Evolutionary conservation across 1,284 basidiomycete species (phyloP).

Genomic region (Ustilago trichophora): DNA sequence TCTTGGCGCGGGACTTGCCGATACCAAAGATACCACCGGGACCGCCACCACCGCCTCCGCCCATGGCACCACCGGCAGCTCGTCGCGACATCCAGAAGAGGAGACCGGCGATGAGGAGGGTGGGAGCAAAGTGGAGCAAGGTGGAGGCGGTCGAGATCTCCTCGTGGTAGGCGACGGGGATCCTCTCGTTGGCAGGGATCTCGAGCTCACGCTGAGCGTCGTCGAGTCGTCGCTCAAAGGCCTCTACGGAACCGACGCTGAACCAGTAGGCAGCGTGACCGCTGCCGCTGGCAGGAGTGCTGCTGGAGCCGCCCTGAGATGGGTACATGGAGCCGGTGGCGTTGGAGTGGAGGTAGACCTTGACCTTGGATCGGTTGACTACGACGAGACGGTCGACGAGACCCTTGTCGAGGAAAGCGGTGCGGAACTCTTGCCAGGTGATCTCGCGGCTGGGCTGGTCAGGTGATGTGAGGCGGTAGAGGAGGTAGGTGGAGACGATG

Average conservation of each 20-base stretch:
- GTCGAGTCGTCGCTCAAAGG: slow-evolving; percentile 92
- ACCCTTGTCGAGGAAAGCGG: slow-evolving; percentile 92
- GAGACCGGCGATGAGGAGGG: slow-evolving; percentile 87
- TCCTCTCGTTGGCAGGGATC: slow-evolving; percentile 88
- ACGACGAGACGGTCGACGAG: slow-evolving; percentile 94
- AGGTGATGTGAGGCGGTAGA: slow-evolving; percentile 73
- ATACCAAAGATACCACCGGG: slow-evolving; percentile 95
- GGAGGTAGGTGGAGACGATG: slow-evolving; percentile 74
- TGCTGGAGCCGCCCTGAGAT: slow-evolving; percentile 15
- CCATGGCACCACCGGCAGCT: slow-evolving; percentile 69
- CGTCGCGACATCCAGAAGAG: slow-evolving; percentile 88
- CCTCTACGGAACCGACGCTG: slow-evolving; percentile 96
- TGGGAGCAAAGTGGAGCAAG: slow-evolving; percentile 91
- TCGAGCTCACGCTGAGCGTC: slow-evolving; percentile 91
- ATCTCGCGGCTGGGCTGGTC: slow-evolving; percentile 79
- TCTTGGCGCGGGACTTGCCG: slow-evolving; percentile 91
- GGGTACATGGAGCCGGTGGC: slow-evolving; percentile 75
- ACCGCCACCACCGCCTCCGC: slow-evolving; percentile 68
- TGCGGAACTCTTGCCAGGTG: slow-evolving; percentile 98
- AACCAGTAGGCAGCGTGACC: slow-evolving; percentile 77
- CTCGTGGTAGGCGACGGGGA: slow-evolving; percentile 96
- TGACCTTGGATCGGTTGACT: slow-evolving; percentile 88
- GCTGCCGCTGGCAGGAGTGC: slow-evolving; percentile 22
- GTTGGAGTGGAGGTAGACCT: slow-evolving; percentile 82
- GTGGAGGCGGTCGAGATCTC: slow-evolving; percentile 86